Base-by-base conservation (phyloP, 2,329 filamentous ascomycete species). In the Penicillium occitanis region DNA sequence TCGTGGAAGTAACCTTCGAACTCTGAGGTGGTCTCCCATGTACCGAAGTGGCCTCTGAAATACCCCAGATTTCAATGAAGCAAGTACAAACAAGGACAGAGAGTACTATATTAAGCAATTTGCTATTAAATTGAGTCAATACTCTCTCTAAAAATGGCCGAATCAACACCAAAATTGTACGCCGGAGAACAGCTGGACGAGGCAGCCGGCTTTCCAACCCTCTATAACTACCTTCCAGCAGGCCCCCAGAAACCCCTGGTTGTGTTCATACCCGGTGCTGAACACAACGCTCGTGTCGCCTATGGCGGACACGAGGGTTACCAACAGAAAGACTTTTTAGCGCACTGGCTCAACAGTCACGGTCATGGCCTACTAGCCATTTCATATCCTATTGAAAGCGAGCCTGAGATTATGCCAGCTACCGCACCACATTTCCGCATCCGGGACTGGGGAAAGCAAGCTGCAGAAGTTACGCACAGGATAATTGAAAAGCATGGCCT, bases 291-390 rank as follows among this genome's bases (percentile, higher is more conserved):
- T 5, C 66, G 71, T 10, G 66, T 72, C 19, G 68, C 70, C n/a
- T 72, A 71, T 46, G 70, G 70, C 7, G 71, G 69, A 22, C 71
- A 72, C 51, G n/a, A 65, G 17, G 68, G 66, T 19, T 67, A 48
- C 22, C 60, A 42, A 7, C 25, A 30, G 17, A 64, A 64, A 5
- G 64, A 72, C 57, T 72, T 72, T 44, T 62, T 71, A 3, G 66
- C 67, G 3, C 46, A 71, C 48, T 71, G 70, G 65, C 65, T 71
- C 6, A 70, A 64, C 51, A 22, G 65, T 8, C 53, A 61, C 19
- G 69, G 70, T 8, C 65, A 68, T 35, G 65, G 65, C 4, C 62
- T 71, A 17, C 62, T 72, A 22, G 70, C 69, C 8, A 42, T 72
- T 17, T 72, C 71, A 1, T 72, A 71, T 53, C 71, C 71, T 3